Percentiles rank a stretch among this genome's conserved stretches.
Conservation (phyloP, 352 stramenopile species). For the Pythium brassicae region DNA sequence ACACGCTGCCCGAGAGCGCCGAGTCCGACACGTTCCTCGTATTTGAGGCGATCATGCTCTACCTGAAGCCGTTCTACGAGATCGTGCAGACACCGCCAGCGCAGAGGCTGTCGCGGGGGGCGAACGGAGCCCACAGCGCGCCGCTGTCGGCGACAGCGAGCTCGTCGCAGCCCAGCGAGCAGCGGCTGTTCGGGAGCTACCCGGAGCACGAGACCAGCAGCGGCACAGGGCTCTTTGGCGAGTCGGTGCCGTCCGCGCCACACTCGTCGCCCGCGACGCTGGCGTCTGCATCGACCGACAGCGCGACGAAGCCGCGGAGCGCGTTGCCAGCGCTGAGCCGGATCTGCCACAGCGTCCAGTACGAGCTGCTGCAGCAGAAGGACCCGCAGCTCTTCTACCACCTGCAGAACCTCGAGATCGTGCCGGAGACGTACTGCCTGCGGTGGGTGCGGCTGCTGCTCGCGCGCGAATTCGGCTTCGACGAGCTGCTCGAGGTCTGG, state of each 20-base stretch:
- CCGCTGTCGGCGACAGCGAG: neutral
- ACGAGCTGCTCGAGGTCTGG: constrained; percentile 61
- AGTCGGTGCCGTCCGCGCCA: neutral
- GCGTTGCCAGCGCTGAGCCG: constrained; percentile 49
- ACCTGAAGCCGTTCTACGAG: constrained; percentile 75
- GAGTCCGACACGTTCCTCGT: constrained; percentile 70
- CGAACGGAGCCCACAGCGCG: neutral
- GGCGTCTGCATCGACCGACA: neutral
- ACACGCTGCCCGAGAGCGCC: constrained; percentile 29
- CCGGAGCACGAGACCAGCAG: constrained; percentile 16
- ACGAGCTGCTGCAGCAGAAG: constrained; percentile 69
- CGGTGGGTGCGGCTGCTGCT: constrained; percentile 78
- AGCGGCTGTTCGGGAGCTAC: constrained; percentile 24
- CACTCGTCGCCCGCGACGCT: neutral
- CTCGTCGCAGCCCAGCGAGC: constrained; percentile 17
- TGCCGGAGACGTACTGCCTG: constrained; percentile 78
- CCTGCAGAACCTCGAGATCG: constrained; percentile 73
- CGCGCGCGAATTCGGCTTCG: constrained; percentile 66
- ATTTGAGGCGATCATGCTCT: constrained; percentile 76
- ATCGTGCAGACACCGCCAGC: constrained; percentile 38
- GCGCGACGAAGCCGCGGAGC: neutral
- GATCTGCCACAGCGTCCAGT: constrained; percentile 70
- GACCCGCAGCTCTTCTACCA: constrained; percentile 83
- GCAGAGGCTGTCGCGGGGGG: too few relatives aligned
- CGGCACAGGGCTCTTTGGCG: constrained; percentile 6